Base-by-base conservation (phyloP, 345 rosid genomes). In the Eucalyptus camaldulensis region DNA sequence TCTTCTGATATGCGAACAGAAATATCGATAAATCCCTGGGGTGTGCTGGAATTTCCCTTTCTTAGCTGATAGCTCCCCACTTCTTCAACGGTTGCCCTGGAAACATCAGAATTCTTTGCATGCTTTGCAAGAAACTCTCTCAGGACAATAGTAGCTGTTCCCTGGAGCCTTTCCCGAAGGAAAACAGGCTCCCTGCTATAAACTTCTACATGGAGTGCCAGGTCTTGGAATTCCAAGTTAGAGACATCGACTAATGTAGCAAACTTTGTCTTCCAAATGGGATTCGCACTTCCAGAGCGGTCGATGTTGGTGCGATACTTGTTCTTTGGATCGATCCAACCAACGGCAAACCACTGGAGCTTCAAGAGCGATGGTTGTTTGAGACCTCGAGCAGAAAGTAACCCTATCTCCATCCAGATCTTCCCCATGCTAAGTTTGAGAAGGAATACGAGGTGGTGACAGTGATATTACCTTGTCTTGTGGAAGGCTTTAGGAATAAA, bases 261-360 rank as follows among this genome's bases (percentile, higher is more conserved):
- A 89, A 97, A 97, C 93, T 95, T 96, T 88, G 98, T 96, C 89
- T 90, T 96, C 99, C 99, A 96, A 2, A 90, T 86, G 10, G 98
- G 97, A 67, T 96, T 95, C 60, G 94, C 92, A 81, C 92, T 92
- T 88, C 97, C 96, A 37, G 97, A 92, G 87, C 91, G 94, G 92
- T 96, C 95, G 13, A 97, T 91, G 89, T 92, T 92, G 87, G 99
- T 94, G 91, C 98, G 95, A 87, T 97, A 97, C 92, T 96, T 96
- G 93, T 95, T 93, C 92, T 93, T 92, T 11, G 98, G 98, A 92
- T 96, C 94, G 19, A 97, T 91, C 99, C 99, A 97, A 5, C 99
- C 99, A 49, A 95, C 96, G 2, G 98, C 98, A 90, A 93, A 96
- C 99, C 99, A 97, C 53, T 97, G 99, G 83, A 94, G 95, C 94